Conservation (phyloP, 305 asterid genomes). For the Solanum chacoense region DNA sequence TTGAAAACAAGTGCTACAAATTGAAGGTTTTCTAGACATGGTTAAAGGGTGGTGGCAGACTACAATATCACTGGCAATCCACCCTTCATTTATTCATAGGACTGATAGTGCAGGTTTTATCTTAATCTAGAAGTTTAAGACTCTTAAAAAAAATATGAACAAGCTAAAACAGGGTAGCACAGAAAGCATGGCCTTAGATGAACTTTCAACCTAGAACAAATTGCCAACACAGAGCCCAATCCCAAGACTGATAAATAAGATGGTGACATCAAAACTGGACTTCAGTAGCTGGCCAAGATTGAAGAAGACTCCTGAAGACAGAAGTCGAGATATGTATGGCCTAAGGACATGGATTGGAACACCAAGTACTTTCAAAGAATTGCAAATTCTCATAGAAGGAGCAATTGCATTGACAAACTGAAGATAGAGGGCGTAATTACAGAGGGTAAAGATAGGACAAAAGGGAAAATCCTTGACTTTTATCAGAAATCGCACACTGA, state of each 20-base stretch:
- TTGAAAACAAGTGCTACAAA: not conserved
- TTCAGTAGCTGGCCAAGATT: not conserved
- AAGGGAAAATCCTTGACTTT: not conserved
- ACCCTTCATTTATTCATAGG: not conserved
- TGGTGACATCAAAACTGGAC: not conserved
- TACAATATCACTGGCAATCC: not conserved
- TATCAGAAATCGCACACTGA: not conserved
- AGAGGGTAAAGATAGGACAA: not conserved
- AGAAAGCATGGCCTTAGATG: not conserved
- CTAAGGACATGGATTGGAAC: not conserved
- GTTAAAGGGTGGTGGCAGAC: not conserved
- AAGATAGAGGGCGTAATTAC: not conserved
- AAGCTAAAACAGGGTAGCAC: not conserved
- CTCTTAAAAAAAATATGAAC: not conserved
- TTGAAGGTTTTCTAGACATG: not conserved
- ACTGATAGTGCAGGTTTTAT: not conserved
- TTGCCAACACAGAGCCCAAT: not conserved
- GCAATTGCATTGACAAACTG: not conserved
- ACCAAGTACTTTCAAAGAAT: not conserved
- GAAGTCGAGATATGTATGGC: not conserved
- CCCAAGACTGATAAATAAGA: not conserved
- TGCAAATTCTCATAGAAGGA: not conserved
- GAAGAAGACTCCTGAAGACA: not conserved
- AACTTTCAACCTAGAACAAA: not conserved
- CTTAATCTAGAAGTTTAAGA: not conserved